These are phyloP conservation scores for Sphaerobolus stellatus DNA, from an alignment of 1,284 basidiomycete genomes.

Conservation along the genomic window DNA sequence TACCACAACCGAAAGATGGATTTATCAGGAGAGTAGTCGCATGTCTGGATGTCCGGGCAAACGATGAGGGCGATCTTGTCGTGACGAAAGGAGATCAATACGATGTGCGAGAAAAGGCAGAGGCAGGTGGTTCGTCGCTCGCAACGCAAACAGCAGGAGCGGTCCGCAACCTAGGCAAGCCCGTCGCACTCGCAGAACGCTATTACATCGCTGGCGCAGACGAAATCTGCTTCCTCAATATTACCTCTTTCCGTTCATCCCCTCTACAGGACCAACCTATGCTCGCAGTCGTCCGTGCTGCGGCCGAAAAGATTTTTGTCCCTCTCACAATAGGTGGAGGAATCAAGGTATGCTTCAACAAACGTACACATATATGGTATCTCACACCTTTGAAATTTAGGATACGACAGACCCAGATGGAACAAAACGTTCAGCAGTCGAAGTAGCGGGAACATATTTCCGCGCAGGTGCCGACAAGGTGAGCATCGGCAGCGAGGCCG, in stretches of 20 bases:
- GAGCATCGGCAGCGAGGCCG: slow-evolving; percentile 94
- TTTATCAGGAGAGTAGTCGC: slow-evolving; percentile 95
- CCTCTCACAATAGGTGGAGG: slow-evolving; percentile 99
- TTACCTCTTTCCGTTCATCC: slow-evolving; percentile 97
- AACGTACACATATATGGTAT: background rate
- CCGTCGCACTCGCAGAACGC: slow-evolving; percentile 84
- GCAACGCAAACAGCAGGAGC: slow-evolving; percentile 57
- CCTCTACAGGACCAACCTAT: slow-evolving; percentile 97
- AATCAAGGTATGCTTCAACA: slow-evolving; percentile 60
- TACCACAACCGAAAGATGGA: slow-evolving; percentile 51
- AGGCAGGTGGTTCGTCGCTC: slow-evolving; percentile 19
- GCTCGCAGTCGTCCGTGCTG: slow-evolving; percentile 90
- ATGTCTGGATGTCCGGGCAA: slow-evolving; percentile 96
- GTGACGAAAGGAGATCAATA: slow-evolving; percentile 99
- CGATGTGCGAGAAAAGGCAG: slow-evolving; percentile 87
- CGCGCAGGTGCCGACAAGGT: slow-evolving; percentile 98
- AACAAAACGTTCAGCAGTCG: slow-evolving; percentile 80
- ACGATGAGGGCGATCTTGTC: slow-evolving; percentile 95
- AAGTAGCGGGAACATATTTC: slow-evolving; percentile 96
- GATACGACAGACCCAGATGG: slow-evolving; percentile 96
- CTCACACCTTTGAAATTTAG: background rate
- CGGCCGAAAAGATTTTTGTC: slow-evolving; percentile 91
- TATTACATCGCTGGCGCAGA: slow-evolving; percentile 94
- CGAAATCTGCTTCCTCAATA: slow-evolving; percentile 97
- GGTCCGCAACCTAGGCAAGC: slow-evolving; percentile 97